Conservation (phyloP, 805 yeast species). For the Wickerhamiella nectarea region DNA sequence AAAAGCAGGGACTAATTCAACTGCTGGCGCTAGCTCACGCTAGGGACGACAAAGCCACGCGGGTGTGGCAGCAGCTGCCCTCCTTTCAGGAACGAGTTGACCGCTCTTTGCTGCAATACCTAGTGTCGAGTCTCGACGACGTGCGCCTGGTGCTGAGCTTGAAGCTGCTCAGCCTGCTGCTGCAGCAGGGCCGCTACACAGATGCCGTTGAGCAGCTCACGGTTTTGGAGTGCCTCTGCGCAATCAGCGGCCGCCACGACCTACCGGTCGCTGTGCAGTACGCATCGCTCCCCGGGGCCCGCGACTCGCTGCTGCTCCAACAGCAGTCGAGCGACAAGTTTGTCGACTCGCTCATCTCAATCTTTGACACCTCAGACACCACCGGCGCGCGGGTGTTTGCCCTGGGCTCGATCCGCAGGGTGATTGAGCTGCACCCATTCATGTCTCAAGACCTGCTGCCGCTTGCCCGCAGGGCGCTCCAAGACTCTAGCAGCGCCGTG, state of each 20-base stretch:
- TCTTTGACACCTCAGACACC: not conserved
- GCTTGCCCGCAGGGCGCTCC: slow-evolving; percentile 11
- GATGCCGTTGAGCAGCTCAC: slow-evolving; percentile 13
- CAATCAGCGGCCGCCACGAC: slow-evolving; percentile 9
- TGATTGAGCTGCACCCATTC: not conserved
- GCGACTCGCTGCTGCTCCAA: slow-evolving; percentile 14
- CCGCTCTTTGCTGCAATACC: not conserved
- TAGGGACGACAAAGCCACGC: not conserved
- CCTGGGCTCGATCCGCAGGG: slow-evolving; percentile 4
- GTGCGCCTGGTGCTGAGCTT: slow-evolving; percentile 15
- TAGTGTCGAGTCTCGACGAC: slow-evolving; percentile 9
- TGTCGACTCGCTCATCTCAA: not conserved
- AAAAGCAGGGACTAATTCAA: slow-evolving; percentile 18
- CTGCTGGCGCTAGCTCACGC: slow-evolving; percentile 6
- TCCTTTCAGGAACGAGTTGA: slow-evolving; percentile 5
- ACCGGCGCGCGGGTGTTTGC: slow-evolving; percentile 4
- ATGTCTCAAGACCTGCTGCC: slow-evolving; percentile 7
- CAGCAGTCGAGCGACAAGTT: not conserved
- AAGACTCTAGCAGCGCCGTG: slow-evolving; percentile 18
- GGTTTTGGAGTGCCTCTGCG: slow-evolving; percentile 12
- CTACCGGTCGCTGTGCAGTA: slow-evolving; percentile 11
- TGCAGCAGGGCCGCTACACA: slow-evolving; percentile 10
- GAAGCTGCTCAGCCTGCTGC: slow-evolving; percentile 15
- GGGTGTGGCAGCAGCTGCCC: slow-evolving; percentile 5
- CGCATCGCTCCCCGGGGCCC: slow-evolving; percentile 17